Evolutionary conservation across 768 basidiomycete species (phyloP), one percentile per base, ranked within the genome.

Genomic region (Pleurotus ostreatus): DNA sequence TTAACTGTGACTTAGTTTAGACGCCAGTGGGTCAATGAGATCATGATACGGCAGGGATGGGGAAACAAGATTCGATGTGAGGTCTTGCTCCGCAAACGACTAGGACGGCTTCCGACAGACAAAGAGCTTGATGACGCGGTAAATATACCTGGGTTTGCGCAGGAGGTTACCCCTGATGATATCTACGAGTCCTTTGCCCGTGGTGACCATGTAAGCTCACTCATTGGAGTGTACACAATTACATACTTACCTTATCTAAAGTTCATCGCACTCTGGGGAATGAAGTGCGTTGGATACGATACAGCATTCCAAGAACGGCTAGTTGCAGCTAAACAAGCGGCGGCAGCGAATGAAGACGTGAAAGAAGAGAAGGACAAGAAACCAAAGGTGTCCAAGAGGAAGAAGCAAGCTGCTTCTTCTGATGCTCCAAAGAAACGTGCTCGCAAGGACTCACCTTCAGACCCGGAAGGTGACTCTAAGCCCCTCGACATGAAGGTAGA

Each of bases 271-370:
- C 70, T 73, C 0, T 74, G 71, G 70, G 70, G 68, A 0, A 66
- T 76, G 70, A 71, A 75, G 55, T 77, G 76, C 49, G 64, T 75
- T 15, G 73, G 66, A 2, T 77, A 77, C 46, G 73, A 77, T 46
- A 60, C 61, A 4, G 59, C 67, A 0, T 74, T 77, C 47, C 75
- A 76, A 56, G 55, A 57, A 9, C 61, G 67, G 4, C 55, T 77
- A 3, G 63, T 65, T 13, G 41, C 9, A 15, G 20, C 41, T 16
- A 16, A n/a, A 13, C n/a, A 44, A 13, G n/a, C 41, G 2, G 41
- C 15, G 11, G 41, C 41, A 44, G 41, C 13, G 41, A 13, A 13
- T 22, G n/a, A 44, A 11, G 30, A 11, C 30, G 41, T 44, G n/a
- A 44, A 44, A 13, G 12, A 16, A 13, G 41, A 34, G n/a, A 44